phyloP scores from a whole-genome alignment of 495 filamentous ascomycete genomes.

The Penicillium salamii region DNA sequence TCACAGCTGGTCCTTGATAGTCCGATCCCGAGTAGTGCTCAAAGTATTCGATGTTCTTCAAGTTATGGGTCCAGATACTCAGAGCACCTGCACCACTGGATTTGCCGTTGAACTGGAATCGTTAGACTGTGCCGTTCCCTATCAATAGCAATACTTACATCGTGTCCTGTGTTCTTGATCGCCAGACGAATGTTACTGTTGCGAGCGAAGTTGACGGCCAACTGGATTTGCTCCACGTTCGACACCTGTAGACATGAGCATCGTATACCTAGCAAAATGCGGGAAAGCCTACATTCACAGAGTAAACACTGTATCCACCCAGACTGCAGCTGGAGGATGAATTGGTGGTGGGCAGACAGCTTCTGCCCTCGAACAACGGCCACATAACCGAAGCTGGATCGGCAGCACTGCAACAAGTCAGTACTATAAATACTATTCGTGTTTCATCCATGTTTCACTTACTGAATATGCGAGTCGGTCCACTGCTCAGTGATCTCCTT shows the following conservation, averaged over 20 bases:
- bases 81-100: conserved; percentile 55
- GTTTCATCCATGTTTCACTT: neutral
- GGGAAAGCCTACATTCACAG: conserved; percentile 52
- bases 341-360: conserved; percentile 33
- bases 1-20: conserved; percentile 51
- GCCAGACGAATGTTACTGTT: conserved; percentile 56
- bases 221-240: conserved; percentile 53
- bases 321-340: conserved; percentile 46
- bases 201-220: conserved; percentile 60
- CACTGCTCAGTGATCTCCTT: conserved; percentile 20
- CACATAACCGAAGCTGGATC: conserved; percentile 44
- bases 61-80: conserved; percentile 58
- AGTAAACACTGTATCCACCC: conserved; percentile 57
- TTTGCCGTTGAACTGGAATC: conserved; percentile 47
- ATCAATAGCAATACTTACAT: conserved; percentile 14
- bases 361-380: conserved; percentile 39
- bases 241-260: neutral
- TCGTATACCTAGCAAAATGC: conserved; percentile 31
- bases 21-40: conserved; percentile 27
- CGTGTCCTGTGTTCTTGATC: conserved; percentile 72
- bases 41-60: conserved; percentile 45
- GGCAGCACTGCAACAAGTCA: conserved; percentile 20
- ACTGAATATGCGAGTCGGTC: conserved; percentile 34
- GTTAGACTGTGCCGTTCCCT: neutral
- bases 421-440: neutral